Evolutionary conservation across 208 protist genomes (phyloP), one percentile per base, ranked within the genome.

Genomic region (Crithidia sp.): DNA sequence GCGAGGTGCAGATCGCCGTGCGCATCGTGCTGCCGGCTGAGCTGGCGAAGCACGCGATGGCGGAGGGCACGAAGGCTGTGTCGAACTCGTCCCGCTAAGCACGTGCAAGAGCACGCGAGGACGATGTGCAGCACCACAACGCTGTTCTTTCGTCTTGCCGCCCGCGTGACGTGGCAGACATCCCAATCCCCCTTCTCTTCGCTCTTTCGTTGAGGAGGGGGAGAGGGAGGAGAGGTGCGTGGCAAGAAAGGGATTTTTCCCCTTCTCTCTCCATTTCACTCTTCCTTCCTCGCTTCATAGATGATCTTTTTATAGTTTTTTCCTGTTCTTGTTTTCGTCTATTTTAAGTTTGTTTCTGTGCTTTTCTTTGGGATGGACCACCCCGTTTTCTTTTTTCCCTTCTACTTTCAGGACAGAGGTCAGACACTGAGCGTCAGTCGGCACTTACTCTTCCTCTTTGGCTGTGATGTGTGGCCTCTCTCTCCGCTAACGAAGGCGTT

Each of bases 21-120:
- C 95, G 98, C 71, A 87, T 99, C 45, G 87, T 99, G 75, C 95
- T 99, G 45, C 97, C 98, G 56, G 97, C 98, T 67, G 98, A 99
- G 90, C 90, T 99, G 8, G 96, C 98, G 76, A 99, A 99, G 91
- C 98, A 99, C 85, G 98, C 98, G 66, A 98, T 99, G 77, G 97
- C 97, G 45, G 98, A 99, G 92, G 98, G 98, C 79, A 99, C 97
- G 67, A 99, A 99, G 88, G 98, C 98, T 47, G 97, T 99, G 52
- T 97, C 94, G 81, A 98, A 97, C 77, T 67, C 79, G 37, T 76
- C 72, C 50, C 83, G 77, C 50, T 88, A 74, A 71, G 43, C 5
- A 12, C 28, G 28, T 28, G 28, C 28, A 28, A 28, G 28, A 28
- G 28, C 28, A 1, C 28, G 28, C 28, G 28, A 28, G 28, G 45